Conservation (phyloP, 129 eudicot species). For the Smallanthus sonchifolius region DNA sequence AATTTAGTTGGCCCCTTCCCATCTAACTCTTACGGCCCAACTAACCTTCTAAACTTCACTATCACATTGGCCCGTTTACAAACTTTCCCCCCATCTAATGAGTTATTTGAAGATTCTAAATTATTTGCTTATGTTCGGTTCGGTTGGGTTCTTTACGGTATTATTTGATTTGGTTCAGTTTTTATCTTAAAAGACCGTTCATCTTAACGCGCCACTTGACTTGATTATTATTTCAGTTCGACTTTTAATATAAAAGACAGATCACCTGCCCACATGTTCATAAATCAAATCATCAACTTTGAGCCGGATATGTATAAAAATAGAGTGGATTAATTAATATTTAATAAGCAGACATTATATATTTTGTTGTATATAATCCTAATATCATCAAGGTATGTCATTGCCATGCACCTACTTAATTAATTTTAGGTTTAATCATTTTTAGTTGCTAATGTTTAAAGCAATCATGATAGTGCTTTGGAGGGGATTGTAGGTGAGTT, state of each 20-base stretch:
- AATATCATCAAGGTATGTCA: not conserved
- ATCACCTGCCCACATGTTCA: not conserved
- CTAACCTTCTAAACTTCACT: conserved; percentile 12
- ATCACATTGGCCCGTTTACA: conserved; percentile 20
- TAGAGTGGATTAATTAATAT: too few relatives aligned
- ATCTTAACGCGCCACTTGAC: too few relatives aligned
- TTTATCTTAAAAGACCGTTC: not conserved
- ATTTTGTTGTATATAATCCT: not conserved
- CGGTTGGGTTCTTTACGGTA: not conserved
- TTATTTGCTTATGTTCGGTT: not conserved
- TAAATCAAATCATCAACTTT: not conserved
- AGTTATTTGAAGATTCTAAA: not conserved
- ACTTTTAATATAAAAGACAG: too few relatives aligned
- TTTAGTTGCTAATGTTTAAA: not conserved
- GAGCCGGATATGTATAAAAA: too few relatives aligned
- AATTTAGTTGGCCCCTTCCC: not conserved
- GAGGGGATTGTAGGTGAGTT: not conserved
- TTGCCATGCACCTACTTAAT: not conserved
- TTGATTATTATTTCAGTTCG: too few relatives aligned
- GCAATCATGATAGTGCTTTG: not conserved
- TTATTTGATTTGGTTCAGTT: not conserved
- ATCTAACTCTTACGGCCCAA: conserved; percentile 26
- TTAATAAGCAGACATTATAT: too few relatives aligned
- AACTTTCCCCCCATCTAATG: not conserved
- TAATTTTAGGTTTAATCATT: not conserved